A percentile compares a stretch with the other conserved stretches of the same genome.
Evolutionary conservation across 2,329 filamentous ascomycete species (phyloP).

Genomic region (Eurotiales sp.): DNA sequence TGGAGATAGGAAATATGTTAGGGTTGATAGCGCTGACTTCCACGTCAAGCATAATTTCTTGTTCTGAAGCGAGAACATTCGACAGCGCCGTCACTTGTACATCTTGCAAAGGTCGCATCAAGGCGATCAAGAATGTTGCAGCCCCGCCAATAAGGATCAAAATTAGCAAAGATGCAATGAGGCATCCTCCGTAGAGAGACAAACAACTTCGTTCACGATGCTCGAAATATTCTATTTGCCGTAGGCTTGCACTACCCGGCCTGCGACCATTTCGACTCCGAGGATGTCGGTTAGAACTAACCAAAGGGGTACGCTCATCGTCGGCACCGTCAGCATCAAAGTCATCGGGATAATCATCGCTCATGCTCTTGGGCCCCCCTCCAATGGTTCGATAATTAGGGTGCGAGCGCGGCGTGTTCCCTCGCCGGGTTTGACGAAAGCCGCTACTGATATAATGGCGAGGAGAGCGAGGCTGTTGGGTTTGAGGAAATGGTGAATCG

Average conservation of each 20-base stretch:
- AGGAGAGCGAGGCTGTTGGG: conserved; percentile 61
- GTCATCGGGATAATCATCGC: conserved; percentile 68
- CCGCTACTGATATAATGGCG: conserved; percentile 49
- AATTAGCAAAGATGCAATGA: conserved; percentile 78
- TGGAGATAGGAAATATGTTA: conserved; percentile 82
- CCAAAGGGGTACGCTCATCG: conserved; percentile 81
- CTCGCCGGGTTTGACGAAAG: conserved; percentile 63
- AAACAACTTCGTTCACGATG: conserved; percentile 62
- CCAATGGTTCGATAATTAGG: conserved; percentile 46
- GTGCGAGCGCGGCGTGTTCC: conserved; percentile 65
- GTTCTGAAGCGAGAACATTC: conserved; percentile 88
- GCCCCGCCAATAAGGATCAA: conserved; percentile 78
- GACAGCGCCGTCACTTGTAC: conserved; percentile 76
- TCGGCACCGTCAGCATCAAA: conserved; percentile 79
- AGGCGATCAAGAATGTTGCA: conserved; percentile 84
- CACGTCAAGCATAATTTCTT: conserved; percentile 92
- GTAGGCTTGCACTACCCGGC: conserved; percentile 54
- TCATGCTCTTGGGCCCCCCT: conserved; percentile 51
- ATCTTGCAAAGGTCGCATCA: conserved; percentile 78
- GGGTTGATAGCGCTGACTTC: conserved; percentile 86
- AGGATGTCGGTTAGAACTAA: conserved; percentile 59
- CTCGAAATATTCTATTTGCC: conserved; percentile 70
- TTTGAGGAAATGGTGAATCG: conserved; percentile 62
- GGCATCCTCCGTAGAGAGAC: conserved; percentile 77
- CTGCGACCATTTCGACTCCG: conserved; percentile 56